Evolutionary conservation across 108 stramenopile genomes (phyloP), one percentile per base, ranked within the genome.

Genomic region (Cyclostephanos invisitatus): DNA sequence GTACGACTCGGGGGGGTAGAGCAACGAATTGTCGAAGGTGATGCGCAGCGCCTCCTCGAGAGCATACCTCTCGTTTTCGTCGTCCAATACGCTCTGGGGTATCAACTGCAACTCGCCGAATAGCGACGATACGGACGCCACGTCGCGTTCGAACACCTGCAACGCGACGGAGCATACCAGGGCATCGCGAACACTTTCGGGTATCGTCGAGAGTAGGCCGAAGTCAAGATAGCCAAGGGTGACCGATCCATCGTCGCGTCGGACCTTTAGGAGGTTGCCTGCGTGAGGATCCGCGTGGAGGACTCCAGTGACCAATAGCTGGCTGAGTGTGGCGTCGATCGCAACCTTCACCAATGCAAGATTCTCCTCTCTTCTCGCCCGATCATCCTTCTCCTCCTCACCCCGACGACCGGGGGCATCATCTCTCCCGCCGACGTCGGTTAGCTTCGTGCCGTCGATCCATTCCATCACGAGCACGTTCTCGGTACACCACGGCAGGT

Each of bases 221-320:
- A 90, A 93, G 56, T 93, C 92, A 15, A 93, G 67, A 72, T 89
- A 93, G 1, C 84, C 92, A 18, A 90, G 68, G 15, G 83, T 61
- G 0, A 64, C 61, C 6, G 48, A 35, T 37, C 73, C 77, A 46
- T 82, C 67, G 20, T 65, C 56, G 14, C 38, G 64, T 9, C 49
- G 22, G n/a, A 89, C 78, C 54, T 89, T 93, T 42, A 89, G 75
- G 6, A 93, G 68, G 74, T 91, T 90, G 0, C 89, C 92, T 0
- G 82, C 84, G 67, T 93, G 89, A 5, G 92, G 89, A 73, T 93
- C 92, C 4, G 89, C 92, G 73, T 77, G 76, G 5, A 85, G 67
- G n/a, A 88, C 51, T 20, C 91, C 91, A 9, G 85, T 83, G 24
- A 86, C 89, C 56, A 92, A 65, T n/a, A 92, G 64, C 62, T 92